A percentile compares a stretch with the other conserved stretches of the same genome.
These are phyloP conservation scores for Myxozyma neotropica DNA, from an alignment of 805 yeast genomes.

Conservation along the genomic window DNA sequence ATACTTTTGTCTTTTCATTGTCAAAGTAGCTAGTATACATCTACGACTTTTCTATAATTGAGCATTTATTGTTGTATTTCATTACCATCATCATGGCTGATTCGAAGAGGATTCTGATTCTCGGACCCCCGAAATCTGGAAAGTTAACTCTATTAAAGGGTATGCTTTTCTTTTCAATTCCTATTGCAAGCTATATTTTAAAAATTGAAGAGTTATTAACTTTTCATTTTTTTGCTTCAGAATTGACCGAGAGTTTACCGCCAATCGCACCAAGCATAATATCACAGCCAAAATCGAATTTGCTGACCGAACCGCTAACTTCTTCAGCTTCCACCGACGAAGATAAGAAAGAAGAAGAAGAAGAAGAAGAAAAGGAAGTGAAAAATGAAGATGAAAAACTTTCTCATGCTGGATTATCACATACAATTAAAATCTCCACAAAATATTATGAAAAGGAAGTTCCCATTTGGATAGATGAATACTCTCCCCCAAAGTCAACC, in stretches of 20 bases:
- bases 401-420: conserved; percentile 40
- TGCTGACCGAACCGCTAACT: neutral
- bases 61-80: too few relatives aligned
- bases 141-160: conserved; percentile 42
- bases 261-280: neutral
- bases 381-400: neutral
- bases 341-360: neutral
- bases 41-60: too few relatives aligned
- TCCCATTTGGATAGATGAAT: conserved; percentile 45
- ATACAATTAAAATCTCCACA: conserved; percentile 36
- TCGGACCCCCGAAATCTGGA: conserved; percentile 44
- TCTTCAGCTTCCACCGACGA: neutral
- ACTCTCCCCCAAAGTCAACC: conserved; percentile 28
- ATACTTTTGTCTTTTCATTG: too few relatives aligned
- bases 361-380: neutral
- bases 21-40: too few relatives aligned
- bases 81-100: neutral
- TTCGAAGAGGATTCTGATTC: conserved; percentile 32
- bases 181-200: too few relatives aligned
- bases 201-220: too few relatives aligned
- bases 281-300: neutral
- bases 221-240: too few relatives aligned
- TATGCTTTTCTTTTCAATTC: conserved; percentile 8
- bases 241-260: conserved; percentile 11
- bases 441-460: conserved; percentile 44